Conservation (phyloP, 2,329 filamentous ascomycete genomes). For the Geoglossum cookeanum region DNA sequence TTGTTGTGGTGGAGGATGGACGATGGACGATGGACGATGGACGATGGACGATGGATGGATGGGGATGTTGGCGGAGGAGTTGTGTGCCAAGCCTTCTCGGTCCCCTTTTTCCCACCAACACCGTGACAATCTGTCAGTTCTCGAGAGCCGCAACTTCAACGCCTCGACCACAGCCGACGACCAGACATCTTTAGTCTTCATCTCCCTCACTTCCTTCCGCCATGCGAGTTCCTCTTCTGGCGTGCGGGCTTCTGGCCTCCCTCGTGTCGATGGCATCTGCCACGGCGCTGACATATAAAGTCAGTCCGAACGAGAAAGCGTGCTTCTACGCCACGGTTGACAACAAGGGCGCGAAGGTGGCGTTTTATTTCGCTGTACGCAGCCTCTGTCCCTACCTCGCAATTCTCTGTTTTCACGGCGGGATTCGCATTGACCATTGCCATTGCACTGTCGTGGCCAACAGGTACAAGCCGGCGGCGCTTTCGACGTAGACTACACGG, state of each 20-base stretch:
- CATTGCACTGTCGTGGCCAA: not conserved
- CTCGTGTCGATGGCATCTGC: constrained; percentile 54
- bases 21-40: too few species aligned
- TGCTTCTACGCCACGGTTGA: constrained; percentile 82
- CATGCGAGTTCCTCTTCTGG: constrained; percentile 47
- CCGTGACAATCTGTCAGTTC: not conserved
- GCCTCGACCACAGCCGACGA: not conserved
- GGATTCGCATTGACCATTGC: not conserved
- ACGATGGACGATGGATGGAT: too few species aligned
- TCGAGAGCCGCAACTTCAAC: not conserved
- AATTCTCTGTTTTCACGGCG: not conserved
- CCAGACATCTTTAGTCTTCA: not conserved
- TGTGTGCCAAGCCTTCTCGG: too few species aligned
- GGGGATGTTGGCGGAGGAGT: too few species aligned
- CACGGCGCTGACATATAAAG: constrained; percentile 86
- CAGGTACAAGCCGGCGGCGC: constrained; percentile 96
- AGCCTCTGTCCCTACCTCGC: not conserved
- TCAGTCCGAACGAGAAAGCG: constrained; percentile 77
- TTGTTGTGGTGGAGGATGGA: too few species aligned
- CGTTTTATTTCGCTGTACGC: constrained; percentile 94
- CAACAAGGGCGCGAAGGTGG: constrained; percentile 67
- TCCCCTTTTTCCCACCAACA: not conserved
- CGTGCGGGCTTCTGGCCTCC: constrained; percentile 51
- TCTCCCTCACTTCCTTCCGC: constrained; percentile 11
- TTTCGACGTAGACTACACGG: constrained; percentile 89